These are phyloP conservation scores for Vitis cinerea DNA, from an alignment of 164 flowering plant genomes.

Conservation along the genomic window DNA sequence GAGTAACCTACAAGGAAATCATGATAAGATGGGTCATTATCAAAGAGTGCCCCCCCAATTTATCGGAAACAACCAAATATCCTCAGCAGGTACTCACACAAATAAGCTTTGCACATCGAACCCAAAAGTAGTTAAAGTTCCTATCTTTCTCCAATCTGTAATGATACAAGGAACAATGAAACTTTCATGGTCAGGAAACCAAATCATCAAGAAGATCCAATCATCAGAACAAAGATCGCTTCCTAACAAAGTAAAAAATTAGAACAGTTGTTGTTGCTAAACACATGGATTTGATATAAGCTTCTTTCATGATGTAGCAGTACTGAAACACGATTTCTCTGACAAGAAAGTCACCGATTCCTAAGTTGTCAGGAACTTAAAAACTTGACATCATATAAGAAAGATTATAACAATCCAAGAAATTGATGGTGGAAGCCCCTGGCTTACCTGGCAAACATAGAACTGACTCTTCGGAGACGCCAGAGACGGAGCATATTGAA, in stretches of 20 bases:
- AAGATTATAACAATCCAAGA: no score
- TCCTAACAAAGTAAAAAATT: not conserved
- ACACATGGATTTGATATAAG: no score
- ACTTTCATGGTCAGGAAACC: not conserved
- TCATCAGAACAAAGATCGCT: not conserved
- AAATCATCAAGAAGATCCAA: not conserved
- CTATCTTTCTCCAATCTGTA: conserved; percentile 67
- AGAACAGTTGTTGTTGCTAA: no score
- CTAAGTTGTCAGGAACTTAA: no score
- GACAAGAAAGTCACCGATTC: no score
- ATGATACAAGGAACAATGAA: not conserved
- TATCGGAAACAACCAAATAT: not conserved
- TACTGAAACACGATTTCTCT: no score
- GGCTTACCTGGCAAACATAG: conserved; percentile 49
- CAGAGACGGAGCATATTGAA: conserved; percentile 66
- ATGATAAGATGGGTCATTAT: not conserved
- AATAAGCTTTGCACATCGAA: conserved; percentile 59
- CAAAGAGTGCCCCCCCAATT: not conserved
- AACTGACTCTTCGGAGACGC: conserved; percentile 70
- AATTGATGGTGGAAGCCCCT: not conserved
- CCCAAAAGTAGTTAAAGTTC: conserved; percentile 54
- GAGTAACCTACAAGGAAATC: conserved; percentile 47
- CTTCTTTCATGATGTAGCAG: no score
- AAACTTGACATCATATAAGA: not conserved
- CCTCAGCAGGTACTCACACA: conserved; percentile 42